Percentiles rank a stretch among this genome's conserved stretches.
phyloP scores from a whole-genome alignment of 164 flowering plant genomes.

The Piper betle region DNA sequence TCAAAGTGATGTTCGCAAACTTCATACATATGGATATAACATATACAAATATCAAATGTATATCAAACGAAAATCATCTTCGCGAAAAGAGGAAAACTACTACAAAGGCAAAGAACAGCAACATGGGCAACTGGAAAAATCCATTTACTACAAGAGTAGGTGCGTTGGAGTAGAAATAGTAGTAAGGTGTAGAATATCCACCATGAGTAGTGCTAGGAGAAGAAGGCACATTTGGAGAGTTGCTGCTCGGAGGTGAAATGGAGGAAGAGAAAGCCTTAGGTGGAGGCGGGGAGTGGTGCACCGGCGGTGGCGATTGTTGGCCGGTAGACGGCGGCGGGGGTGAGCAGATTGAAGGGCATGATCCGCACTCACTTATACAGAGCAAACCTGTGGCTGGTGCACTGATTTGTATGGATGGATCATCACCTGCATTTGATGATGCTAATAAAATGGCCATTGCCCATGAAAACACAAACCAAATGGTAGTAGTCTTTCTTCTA shows the following conservation, averaged over 20 bases:
- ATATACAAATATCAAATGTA: no score
- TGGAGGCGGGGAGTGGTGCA: slow-evolving; percentile 7
- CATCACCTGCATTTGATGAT: slow-evolving; percentile 12
- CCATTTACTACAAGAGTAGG: slow-evolving; percentile 7
- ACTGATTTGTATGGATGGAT: slow-evolving; percentile 3
- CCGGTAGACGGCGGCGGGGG: slow-evolving; percentile 33
- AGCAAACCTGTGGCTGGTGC: slow-evolving; percentile 20
- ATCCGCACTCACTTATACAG: slow-evolving; percentile 49
- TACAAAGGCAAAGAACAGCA: not conserved
- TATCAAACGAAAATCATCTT: not conserved
- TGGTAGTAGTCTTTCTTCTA: not conserved
- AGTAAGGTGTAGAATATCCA: slow-evolving; percentile 29
- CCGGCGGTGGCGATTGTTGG: slow-evolving; percentile 8
- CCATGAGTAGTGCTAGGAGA: slow-evolving; percentile 6
- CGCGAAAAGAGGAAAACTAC: not conserved
- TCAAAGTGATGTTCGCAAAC: no score
- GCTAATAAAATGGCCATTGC: not conserved
- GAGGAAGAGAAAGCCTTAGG: slow-evolving; percentile 5
- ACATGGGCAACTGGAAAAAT: not conserved
- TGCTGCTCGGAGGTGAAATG: not conserved
- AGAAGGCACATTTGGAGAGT: slow-evolving; percentile 10
- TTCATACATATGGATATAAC: no score
- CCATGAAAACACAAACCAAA: not conserved
- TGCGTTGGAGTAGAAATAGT: slow-evolving; percentile 27
- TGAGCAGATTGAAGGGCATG: slow-evolving; percentile 49